Evolutionary conservation across 2,329 filamentous ascomycete species (phyloP).

Genomic region (Aspergillus fructus): DNA sequence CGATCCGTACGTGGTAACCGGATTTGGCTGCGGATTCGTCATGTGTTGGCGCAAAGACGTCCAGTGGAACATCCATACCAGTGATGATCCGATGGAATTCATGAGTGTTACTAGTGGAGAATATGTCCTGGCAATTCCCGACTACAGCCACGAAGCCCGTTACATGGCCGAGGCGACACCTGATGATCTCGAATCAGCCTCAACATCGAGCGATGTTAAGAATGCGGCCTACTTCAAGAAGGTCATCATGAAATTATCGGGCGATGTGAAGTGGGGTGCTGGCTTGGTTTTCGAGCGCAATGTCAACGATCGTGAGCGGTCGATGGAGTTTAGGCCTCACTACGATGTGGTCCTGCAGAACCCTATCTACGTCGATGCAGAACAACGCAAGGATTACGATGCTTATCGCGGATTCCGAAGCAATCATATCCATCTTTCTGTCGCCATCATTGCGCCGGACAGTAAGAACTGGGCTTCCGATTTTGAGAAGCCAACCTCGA

Average conservation of each 20-base stretch:
- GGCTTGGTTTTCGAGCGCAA: slow-evolving; percentile 91
- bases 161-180: slow-evolving; percentile 52
- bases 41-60: slow-evolving; percentile 99
- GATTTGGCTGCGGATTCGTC: slow-evolving; percentile 88
- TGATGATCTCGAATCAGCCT: slow-evolving; percentile 58
- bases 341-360: slow-evolving; percentile 87
- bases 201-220: slow-evolving; percentile 63
- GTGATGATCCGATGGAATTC: slow-evolving; percentile 85
- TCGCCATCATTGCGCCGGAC: slow-evolving; percentile 83
- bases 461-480: slow-evolving; percentile 82
- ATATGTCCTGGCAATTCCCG: slow-evolving; percentile 90
- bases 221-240: slow-evolving; percentile 91
- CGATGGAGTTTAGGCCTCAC: slow-evolving; percentile 87
- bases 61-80: slow-evolving; percentile 77
- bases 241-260: slow-evolving; percentile 97
- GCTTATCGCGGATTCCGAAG: slow-evolving; percentile 97
- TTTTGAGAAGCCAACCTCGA: slow-evolving; percentile 73
- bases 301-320: slow-evolving; percentile 68
- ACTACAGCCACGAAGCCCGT: slow-evolving; percentile 84
- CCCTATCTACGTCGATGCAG: slow-evolving; percentile 67
- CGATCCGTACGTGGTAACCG: slow-evolving; percentile 90
- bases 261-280: slow-evolving; percentile 88
- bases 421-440: slow-evolving; percentile 91
- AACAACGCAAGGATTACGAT: slow-evolving; percentile 67
- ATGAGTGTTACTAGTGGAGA: slow-evolving; percentile 96